These are phyloP conservation scores for Penicillium sp. DNA, from an alignment of 2,329 filamentous ascomycete genomes.

Conservation along the genomic window DNA sequence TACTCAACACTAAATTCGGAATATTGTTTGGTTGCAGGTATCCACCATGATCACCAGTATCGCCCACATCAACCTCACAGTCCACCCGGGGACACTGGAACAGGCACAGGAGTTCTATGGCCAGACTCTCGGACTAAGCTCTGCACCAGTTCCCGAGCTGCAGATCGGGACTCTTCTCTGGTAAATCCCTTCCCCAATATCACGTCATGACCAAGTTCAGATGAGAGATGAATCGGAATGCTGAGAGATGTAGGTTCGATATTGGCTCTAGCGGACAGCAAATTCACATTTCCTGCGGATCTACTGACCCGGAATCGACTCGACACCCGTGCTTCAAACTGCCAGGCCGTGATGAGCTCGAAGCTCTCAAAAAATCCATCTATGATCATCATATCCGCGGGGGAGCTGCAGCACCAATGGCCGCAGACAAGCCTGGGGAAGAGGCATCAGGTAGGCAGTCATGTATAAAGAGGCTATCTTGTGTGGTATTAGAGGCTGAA, in stretches of 20 bases:
- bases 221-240: background rate
- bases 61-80: conserved; percentile 63
- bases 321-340: conserved; percentile 65
- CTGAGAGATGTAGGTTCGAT: conserved; percentile 52
- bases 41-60: conserved; percentile 56
- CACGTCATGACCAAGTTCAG: background rate
- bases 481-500: too few species aligned
- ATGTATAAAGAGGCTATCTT: background rate
- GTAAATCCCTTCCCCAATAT: conserved; percentile 38
- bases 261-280: conserved; percentile 58
- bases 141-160: conserved; percentile 56
- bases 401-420: conserved; percentile 55
- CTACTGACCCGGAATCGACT: conserved; percentile 46
- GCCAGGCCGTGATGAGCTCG: conserved; percentile 52
- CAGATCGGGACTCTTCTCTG: conserved; percentile 59
- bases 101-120: conserved; percentile 60
- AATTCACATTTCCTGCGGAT: conserved; percentile 57
- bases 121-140: conserved; percentile 58
- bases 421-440: conserved; percentile 60
- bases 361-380: conserved; percentile 53
- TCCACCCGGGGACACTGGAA: conserved; percentile 57
- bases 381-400: conserved; percentile 57
- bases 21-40: background rate
- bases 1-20: background rate
- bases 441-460: conserved; percentile 44